A percentile compares a stretch with the other conserved stretches of the same genome.
Conservation (phyloP, 192 early-diverging fungal genomes). For the Martensiomyces pterosporus region DNA sequence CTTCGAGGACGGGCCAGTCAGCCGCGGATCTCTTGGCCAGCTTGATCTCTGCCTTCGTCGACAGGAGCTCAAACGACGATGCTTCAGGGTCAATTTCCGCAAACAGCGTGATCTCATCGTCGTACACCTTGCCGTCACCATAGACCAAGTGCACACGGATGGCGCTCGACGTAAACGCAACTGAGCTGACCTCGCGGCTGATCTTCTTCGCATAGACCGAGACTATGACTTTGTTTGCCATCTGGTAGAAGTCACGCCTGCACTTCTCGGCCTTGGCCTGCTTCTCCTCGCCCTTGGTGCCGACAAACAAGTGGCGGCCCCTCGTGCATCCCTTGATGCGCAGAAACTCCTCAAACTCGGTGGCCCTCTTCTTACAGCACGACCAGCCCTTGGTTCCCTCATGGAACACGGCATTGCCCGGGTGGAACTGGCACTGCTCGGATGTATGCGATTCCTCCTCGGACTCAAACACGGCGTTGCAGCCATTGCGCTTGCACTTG, state of each 20-base stretch:
- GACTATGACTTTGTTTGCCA: slow-evolving; percentile 74
- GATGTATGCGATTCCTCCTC: slow-evolving; percentile 44
- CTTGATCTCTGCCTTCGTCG: slow-evolving; percentile 76
- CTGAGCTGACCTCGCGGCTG: slow-evolving; percentile 61
- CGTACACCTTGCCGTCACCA: slow-evolving; percentile 69
- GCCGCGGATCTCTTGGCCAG: slow-evolving; percentile 61
- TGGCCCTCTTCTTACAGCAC: slow-evolving; percentile 90
- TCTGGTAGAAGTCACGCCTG: slow-evolving; percentile 95
- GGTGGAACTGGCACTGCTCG: slow-evolving; percentile 75
- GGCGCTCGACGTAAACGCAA: slow-evolving; percentile 62
- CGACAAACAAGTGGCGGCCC: slow-evolving; percentile 91
- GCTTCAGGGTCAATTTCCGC: slow-evolving; percentile 65
- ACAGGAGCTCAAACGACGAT: slow-evolving; percentile 60
- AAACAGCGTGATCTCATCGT: slow-evolving; percentile 64
- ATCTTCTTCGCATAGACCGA: slow-evolving; percentile 94
- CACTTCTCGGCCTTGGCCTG: slow-evolving; percentile 48
- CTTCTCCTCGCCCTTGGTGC: slow-evolving; percentile 23
- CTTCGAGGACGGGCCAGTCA: slow-evolving; percentile 33
- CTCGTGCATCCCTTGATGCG: slow-evolving; percentile 88
- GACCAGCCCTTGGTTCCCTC: slow-evolving; percentile 98
- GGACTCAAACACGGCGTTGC: slow-evolving; percentile 62
- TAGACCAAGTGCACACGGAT: slow-evolving; percentile 76
- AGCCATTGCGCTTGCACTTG: slow-evolving; percentile 80
- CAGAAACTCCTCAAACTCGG: slow-evolving; percentile 98
- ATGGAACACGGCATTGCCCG: slow-evolving; percentile 90